These are phyloP conservation scores for Globisporangium uncinulatum DNA, from an alignment of 352 stramenopile genomes.

Conservation along the genomic window DNA sequence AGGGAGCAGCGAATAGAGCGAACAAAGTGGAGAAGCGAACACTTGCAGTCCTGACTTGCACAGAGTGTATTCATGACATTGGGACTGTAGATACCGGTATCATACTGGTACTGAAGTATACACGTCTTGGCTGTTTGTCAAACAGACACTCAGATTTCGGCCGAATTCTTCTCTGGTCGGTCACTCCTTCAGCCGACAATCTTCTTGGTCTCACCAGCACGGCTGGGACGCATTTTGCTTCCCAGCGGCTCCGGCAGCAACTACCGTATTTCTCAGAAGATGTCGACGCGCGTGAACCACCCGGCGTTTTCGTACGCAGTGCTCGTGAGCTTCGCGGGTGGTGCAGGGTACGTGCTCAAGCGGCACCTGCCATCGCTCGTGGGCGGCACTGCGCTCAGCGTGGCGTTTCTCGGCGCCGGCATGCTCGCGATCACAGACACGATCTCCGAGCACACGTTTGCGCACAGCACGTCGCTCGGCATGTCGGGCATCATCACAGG, in stretches of 20 bases:
- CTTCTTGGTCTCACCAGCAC: too few relatives aligned
- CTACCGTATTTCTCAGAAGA: not conserved
- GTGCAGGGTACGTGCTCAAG: slow-evolving; percentile 57
- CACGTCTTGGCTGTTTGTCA: too few relatives aligned
- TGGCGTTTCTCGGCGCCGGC: slow-evolving; percentile 61
- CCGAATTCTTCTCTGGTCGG: too few relatives aligned
- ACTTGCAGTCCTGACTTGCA: too few relatives aligned
- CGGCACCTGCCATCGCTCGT: slow-evolving; percentile 60
- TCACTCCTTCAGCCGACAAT: too few relatives aligned
- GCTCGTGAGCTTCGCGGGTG: slow-evolving; percentile 54
- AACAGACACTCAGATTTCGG: too few relatives aligned
- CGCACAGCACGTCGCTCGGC: slow-evolving; percentile 53
- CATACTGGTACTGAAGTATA: too few relatives aligned
- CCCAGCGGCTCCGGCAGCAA: not conserved
- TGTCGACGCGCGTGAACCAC: slow-evolving; percentile 30
- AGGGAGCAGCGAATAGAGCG: too few relatives aligned
- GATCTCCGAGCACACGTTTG: slow-evolving; percentile 69
- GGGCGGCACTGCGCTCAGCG: slow-evolving; percentile 47
- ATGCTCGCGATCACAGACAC: slow-evolving; percentile 61
- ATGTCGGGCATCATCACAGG: slow-evolving; percentile 68
- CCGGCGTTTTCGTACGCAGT: slow-evolving; percentile 72
- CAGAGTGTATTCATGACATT: too few relatives aligned
- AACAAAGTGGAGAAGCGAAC: too few relatives aligned
- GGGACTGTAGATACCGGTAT: too few relatives aligned
- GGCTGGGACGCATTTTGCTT: not conserved